phyloP scores from a whole-genome alignment of 2,329 filamentous ascomycete genomes.

The Cryphonectria nitschkei region DNA sequence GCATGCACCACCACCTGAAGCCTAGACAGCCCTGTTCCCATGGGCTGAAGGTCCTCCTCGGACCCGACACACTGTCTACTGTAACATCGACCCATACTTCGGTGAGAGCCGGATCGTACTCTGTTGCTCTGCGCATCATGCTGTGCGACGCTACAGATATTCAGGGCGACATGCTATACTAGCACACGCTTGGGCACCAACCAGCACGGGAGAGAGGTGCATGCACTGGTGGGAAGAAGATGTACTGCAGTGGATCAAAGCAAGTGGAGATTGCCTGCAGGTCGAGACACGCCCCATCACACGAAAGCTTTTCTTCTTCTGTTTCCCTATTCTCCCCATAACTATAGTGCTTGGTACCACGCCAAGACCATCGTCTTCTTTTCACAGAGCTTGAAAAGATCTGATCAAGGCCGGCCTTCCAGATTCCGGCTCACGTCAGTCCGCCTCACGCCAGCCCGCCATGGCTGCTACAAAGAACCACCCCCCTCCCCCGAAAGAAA shows the following conservation, averaged over 20 bases:
- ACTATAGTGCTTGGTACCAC: background rate
- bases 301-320: background rate
- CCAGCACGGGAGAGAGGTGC: background rate
- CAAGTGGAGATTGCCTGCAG: background rate
- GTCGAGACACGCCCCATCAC: background rate
- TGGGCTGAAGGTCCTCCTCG: background rate
- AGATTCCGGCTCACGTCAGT: slow-evolving; percentile 5
- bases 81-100: slow-evolving; percentile 3
- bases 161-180: background rate
- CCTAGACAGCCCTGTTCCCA: background rate
- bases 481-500: too few species aligned
- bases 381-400: background rate
- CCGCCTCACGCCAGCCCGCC: slow-evolving; percentile 6
- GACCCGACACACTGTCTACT: slow-evolving; percentile 5
- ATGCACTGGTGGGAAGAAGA: background rate
- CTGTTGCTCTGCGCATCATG: background rate
- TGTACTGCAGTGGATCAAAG: background rate
- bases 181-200: background rate
- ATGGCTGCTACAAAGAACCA: background rate
- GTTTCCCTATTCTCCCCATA: background rate
- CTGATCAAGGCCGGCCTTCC: background rate
- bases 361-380: background rate
- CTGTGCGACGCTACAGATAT: background rate
- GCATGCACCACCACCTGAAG: background rate
- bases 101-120: background rate